Percentiles rank a stretch among this genome's conserved stretches.
These are phyloP conservation scores for Fusarium proliferatum DNA, from an alignment of 2,329 filamentous ascomycete genomes.

Conservation along the genomic window DNA sequence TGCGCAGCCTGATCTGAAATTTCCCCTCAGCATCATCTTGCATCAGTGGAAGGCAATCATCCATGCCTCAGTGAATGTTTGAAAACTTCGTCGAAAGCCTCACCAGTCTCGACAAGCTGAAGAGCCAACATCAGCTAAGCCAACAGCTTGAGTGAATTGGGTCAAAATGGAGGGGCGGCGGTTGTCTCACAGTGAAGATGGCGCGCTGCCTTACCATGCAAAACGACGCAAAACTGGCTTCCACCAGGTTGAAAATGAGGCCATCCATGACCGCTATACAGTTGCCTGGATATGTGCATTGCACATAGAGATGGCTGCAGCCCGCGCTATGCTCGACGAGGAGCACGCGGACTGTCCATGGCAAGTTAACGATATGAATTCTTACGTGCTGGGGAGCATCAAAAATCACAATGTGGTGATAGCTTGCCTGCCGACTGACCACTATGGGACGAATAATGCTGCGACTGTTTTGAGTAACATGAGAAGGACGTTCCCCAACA, in stretches of 20 bases:
- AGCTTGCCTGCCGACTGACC: constrained; percentile 29
- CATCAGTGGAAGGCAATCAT: accelerated
- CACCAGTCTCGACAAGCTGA: accelerated
- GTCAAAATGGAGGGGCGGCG: background rate
- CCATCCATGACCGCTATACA: no score
- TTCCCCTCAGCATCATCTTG: background rate
- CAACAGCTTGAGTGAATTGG: no score
- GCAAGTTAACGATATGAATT: constrained; percentile 21
- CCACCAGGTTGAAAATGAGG: no score
- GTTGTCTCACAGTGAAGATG: accelerated
- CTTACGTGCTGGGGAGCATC: constrained; percentile 37
- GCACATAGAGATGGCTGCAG: constrained; percentile 41
- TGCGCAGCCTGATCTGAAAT: background rate
- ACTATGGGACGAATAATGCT: constrained; percentile 38
- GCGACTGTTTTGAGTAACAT: constrained; percentile 36
- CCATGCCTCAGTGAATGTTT: accelerated
- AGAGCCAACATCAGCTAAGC: accelerated
- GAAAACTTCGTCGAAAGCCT: accelerated
- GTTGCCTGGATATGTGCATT: constrained; percentile 50
- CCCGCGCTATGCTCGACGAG: constrained; percentile 44
- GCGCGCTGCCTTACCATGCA: background rate
- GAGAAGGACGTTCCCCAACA: constrained; percentile 60
- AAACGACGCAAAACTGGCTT: background rate
- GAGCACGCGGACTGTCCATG: constrained; percentile 1
- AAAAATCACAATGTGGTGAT: constrained; percentile 41